Conservation (phyloP, 1,284 basidiomycete genomes). For the Austroboletus niveus region DNA sequence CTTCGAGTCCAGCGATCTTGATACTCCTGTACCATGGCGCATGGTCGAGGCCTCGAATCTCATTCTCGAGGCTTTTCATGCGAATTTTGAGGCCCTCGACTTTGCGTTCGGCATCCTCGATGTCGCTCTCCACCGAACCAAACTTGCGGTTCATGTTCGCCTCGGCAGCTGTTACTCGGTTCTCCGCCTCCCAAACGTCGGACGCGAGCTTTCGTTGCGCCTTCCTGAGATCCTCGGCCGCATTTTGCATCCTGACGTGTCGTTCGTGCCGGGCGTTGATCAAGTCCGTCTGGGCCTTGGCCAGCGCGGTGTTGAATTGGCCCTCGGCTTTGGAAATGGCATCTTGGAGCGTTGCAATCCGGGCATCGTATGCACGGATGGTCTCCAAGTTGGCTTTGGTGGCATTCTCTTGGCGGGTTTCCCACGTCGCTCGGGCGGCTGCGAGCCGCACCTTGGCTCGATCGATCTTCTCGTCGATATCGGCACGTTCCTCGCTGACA, state of each 20-base stretch:
- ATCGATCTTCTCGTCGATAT: neutral
- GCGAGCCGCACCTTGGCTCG: neutral
- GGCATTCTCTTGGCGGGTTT: neutral
- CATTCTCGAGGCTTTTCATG: neutral
- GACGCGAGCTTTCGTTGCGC: neutral
- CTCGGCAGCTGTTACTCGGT: neutral
- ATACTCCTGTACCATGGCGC: neutral
- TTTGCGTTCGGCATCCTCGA: neutral
- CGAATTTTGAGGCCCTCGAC: neutral
- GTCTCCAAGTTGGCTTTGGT: neutral
- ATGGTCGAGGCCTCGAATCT: neutral
- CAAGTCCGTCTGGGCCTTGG: neutral
- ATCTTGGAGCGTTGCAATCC: neutral
- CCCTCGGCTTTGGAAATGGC: neutral
- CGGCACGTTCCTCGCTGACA: neutral
- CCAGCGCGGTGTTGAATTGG: neutral
- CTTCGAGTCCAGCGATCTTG: neutral
- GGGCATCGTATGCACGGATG: conserved; percentile 2
- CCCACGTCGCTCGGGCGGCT: neutral
- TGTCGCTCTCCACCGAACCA: conserved; percentile 1
- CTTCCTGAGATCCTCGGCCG: neutral
- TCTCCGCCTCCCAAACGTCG: neutral
- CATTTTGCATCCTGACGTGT: conserved; percentile 2
- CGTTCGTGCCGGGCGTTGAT: conserved; percentile 7
- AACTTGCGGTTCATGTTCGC: conserved; percentile 3